phyloP scores from a whole-genome alignment of 176 grass and related monocot species.

The Saccharum spontaneum region DNA sequence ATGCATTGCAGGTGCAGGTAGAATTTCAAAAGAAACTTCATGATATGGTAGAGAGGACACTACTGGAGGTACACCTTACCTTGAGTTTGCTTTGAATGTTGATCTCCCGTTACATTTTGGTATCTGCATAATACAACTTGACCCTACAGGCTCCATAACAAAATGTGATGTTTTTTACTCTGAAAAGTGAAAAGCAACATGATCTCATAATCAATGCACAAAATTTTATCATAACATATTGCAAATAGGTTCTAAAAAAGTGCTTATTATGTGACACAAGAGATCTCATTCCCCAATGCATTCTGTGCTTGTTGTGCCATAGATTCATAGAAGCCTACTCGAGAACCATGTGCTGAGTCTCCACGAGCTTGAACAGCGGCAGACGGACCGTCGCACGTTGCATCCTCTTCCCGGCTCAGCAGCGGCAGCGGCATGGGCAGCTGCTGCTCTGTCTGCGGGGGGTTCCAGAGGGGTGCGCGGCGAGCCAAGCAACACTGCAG shows the following conservation, averaged over 20 bases:
- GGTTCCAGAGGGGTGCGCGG: not conserved
- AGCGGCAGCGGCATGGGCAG: not conserved
- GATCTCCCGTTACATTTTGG: not conserved
- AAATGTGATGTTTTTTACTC: not conserved
- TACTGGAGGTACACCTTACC: not conserved
- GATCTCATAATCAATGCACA: not conserved
- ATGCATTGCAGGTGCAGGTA: conserved; percentile 13
- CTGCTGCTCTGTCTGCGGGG: not conserved
- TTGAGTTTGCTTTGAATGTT: not conserved
- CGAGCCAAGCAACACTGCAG: not conserved
- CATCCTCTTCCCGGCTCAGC: not conserved
- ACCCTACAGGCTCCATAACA: not conserved
- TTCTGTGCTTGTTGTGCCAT: not conserved
- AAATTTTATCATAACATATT: not conserved
- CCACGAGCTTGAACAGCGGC: not conserved
- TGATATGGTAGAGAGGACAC: not conserved
- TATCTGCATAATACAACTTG: not conserved
- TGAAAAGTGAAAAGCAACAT: not conserved
- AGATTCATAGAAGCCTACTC: conserved; percentile 5
- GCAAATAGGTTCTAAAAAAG: not conserved
- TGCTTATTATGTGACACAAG: not conserved
- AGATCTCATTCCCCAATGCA: not conserved
- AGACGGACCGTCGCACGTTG: not conserved
- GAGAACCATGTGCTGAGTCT: not conserved
- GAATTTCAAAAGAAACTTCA: conserved; percentile 26